phyloP scores from a whole-genome alignment of 2,329 filamentous ascomycete species.

The Fusarium subtropicale region DNA sequence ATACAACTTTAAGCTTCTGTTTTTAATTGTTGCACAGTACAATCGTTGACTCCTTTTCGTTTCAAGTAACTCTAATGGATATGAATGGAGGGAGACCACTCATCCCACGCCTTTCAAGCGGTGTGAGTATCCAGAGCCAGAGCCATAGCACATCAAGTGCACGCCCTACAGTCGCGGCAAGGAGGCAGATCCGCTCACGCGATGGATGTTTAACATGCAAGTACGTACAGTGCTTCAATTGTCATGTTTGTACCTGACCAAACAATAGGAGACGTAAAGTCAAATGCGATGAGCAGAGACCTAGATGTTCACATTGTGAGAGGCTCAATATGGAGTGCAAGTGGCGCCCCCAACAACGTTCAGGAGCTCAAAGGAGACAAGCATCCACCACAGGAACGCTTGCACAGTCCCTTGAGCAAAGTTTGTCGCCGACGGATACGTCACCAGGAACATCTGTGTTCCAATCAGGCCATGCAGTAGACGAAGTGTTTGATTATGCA shows the following conservation, averaged over 20 bases:
- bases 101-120: constrained; percentile 32
- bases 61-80: constrained; percentile 11
- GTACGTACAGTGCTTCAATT: constrained; percentile 43
- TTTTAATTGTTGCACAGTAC: background rate
- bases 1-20: constrained; percentile 2
- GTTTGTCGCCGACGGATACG: constrained; percentile 46
- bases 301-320: constrained; percentile 63
- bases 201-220: constrained; percentile 59
- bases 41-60: background rate
- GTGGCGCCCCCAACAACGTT: constrained; percentile 56
- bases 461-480: constrained; percentile 51
- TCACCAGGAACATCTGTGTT: constrained; percentile 46
- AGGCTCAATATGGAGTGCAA: constrained; percentile 64
- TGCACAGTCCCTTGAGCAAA: constrained; percentile 32
- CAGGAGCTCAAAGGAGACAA: constrained; percentile 38
- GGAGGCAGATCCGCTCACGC: constrained; percentile 45
- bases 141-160: constrained; percentile 15
- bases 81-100: constrained; percentile 35
- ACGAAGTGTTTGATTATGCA: constrained; percentile 60
- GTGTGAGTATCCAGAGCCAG: constrained; percentile 15
- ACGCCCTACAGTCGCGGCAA: constrained; percentile 31
- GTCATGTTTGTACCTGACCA: background rate
- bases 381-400: constrained; percentile 9
- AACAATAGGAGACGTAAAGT: constrained; percentile 59
- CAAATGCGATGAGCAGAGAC: constrained; percentile 63